phyloP scores from a whole-genome alignment of 345 rosid genomes.

The Acer yangbiense region DNA sequence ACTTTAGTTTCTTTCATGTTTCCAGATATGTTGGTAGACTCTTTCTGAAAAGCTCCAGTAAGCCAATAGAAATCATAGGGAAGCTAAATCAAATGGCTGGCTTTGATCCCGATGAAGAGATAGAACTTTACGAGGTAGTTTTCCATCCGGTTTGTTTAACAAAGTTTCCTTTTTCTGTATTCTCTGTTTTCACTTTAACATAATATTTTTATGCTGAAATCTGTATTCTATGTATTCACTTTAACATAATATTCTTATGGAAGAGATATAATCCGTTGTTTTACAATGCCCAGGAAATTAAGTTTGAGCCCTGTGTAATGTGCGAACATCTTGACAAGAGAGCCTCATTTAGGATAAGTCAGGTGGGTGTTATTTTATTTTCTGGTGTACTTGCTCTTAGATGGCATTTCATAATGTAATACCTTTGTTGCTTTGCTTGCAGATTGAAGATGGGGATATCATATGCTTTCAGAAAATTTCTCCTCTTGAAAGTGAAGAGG shows the following conservation, averaged over 20 bases:
- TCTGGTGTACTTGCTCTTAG: background rate
- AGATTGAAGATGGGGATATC: constrained; percentile 98
- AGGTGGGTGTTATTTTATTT: constrained; percentile 45
- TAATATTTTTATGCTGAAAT: constrained; percentile 18
- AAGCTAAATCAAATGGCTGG: constrained; percentile 91
- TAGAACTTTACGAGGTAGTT: constrained; percentile 84
- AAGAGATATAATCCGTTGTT: constrained; percentile 15
- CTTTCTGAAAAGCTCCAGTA: constrained; percentile 72
- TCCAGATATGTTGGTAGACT: constrained; percentile 86
- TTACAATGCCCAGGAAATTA: constrained; percentile 70
- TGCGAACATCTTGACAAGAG: constrained; percentile 87
- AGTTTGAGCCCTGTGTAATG: constrained; percentile 91
- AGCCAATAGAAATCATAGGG: constrained; percentile 73
- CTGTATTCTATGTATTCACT: background rate
- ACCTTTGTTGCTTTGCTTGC: constrained; percentile 23
- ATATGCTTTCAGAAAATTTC: constrained; percentile 87
- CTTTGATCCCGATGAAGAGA: constrained; percentile 80
- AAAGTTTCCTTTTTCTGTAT: background rate
- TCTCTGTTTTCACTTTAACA: background rate
- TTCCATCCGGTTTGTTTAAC: background rate
- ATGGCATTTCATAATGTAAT: constrained; percentile 4
- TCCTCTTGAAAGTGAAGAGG: constrained; percentile 52
- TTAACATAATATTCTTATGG: constrained; percentile 2
- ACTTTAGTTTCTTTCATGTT: constrained; percentile 24
- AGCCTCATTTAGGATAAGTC: constrained; percentile 64